Percentiles rank a stretch among this genome's conserved stretches.
These are phyloP conservation scores for Heterobasidion parviporum DNA, from an alignment of 1,284 basidiomycete genomes.

Conservation along the genomic window DNA sequence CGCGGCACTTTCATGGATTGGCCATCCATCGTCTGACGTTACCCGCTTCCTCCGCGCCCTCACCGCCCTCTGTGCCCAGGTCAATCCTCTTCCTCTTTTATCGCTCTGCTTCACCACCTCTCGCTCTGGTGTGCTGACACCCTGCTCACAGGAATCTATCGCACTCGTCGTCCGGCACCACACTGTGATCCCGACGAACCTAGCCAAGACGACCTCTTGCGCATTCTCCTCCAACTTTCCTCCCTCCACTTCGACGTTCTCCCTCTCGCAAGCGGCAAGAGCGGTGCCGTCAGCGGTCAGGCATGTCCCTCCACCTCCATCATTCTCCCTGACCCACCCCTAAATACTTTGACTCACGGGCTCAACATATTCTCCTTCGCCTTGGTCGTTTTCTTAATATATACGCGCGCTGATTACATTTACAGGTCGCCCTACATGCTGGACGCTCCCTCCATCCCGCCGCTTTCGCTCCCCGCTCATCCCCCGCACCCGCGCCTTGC, in stretches of 20 bases:
- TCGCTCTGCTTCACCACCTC: not conserved
- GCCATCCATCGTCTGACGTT: constrained; percentile 39
- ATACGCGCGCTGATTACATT: not conserved
- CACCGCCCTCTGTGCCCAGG: constrained; percentile 45
- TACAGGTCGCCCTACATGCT: constrained; percentile 54
- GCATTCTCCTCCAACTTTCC: constrained; percentile 46
- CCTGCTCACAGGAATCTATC: constrained; percentile 30
- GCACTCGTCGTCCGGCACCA: constrained; percentile 61
- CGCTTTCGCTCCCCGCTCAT: constrained; percentile 29
- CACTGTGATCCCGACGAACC: constrained; percentile 40
- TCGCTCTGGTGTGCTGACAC: not conserved
- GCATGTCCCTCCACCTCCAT: constrained; percentile 27
- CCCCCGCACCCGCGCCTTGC: constrained; percentile 45
- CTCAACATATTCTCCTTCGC: not conserved
- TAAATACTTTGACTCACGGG: not conserved
- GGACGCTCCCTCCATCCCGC: constrained; percentile 34
- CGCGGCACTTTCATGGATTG: constrained; percentile 59
- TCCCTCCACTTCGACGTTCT: constrained; percentile 62
- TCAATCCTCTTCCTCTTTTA: constrained; percentile 15
- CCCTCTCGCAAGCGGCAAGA: constrained; percentile 60
- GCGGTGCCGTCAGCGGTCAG: constrained; percentile 69
- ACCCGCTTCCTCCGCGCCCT: constrained; percentile 51
- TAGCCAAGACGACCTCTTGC: constrained; percentile 41
- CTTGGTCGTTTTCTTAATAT: not conserved
- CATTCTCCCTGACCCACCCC: not conserved